phyloP scores from a whole-genome alignment of 495 filamentous ascomycete genomes.

The Podospora pseudoanserina region DNA sequence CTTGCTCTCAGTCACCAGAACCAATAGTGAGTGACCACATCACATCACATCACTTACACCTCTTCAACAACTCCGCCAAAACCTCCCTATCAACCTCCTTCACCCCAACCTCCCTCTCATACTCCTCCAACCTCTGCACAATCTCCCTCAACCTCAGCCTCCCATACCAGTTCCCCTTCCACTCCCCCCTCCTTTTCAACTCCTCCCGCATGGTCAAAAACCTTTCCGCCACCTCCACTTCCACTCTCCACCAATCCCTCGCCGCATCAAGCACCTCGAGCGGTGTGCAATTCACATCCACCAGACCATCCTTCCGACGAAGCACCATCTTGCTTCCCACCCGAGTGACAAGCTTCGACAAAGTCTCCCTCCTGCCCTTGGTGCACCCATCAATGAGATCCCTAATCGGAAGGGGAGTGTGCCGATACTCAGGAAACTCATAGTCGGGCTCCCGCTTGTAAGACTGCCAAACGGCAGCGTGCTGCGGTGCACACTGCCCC shows the following conservation, averaged over 20 bases:
- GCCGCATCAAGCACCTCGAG: conserved; percentile 33
- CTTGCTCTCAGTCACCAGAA: no score
- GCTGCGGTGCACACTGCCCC: conserved; percentile 45
- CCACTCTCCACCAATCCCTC: conserved; percentile 38
- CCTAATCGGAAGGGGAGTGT: conserved; percentile 38
- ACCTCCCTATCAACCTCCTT: not conserved
- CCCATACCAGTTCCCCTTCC: conserved; percentile 43
- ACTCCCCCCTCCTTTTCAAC: conserved; percentile 31
- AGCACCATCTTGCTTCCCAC: conserved; percentile 38
- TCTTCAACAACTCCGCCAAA: conserved; percentile 6
- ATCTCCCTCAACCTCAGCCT: conserved; percentile 40
- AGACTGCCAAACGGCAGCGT: conserved; percentile 46
- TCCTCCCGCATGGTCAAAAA: conserved; percentile 34
- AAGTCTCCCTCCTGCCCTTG: conserved; percentile 34
- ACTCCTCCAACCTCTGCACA: conserved; percentile 1
- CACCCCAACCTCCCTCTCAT: not conserved
- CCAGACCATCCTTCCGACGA: conserved; percentile 12
- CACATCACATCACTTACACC: not conserved
- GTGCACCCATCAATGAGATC: conserved; percentile 45
- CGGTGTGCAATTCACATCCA: conserved; percentile 15
- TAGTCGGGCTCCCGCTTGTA: conserved; percentile 46
- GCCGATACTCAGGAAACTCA: conserved; percentile 44
- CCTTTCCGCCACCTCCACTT: conserved; percentile 40
- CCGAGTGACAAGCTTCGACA: conserved; percentile 37
- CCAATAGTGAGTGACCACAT: no score